Evolutionary conservation across 495 filamentous ascomycete species (phyloP).

Genomic region (Talaromyces ruber): DNA sequence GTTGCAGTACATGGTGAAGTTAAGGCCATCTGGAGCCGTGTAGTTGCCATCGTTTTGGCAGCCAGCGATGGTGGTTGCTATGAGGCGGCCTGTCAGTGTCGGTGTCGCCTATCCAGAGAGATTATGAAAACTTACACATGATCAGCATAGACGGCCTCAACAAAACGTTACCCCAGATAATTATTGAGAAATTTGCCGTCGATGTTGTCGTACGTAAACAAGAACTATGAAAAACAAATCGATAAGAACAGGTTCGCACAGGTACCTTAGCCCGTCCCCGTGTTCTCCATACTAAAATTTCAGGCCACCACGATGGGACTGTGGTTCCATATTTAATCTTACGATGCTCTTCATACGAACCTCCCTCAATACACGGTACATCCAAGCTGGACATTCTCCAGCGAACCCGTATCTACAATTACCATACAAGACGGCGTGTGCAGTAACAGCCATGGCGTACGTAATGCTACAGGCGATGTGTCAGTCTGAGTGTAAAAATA

Average conservation of each 20-base stretch:
- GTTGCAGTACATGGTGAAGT: constrained; percentile 1
- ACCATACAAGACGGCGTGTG: neutral
- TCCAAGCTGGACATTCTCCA: neutral
- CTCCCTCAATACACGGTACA: neutral
- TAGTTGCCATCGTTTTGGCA: constrained; percentile 1
- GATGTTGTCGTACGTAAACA: neutral
- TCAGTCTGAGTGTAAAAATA: neutral
- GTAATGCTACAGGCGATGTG: neutral
- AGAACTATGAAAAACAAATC: neutral
- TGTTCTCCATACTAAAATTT: neutral
- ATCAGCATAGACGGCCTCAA: neutral
- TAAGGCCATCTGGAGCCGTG: constrained; percentile 4
- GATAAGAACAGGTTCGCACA: neutral
- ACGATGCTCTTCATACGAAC: neutral
- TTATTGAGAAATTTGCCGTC: neutral
- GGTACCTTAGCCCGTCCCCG: neutral
- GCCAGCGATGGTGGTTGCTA: neutral
- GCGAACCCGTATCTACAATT: neutral
- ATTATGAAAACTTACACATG: neutral
- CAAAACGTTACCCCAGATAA: neutral
- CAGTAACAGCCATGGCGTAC: neutral
- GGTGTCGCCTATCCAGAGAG: neutral
- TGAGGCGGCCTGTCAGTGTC: neutral
- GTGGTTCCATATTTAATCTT: neutral
- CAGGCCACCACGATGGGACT: neutral